phyloP scores from a whole-genome alignment of 345 rosid species.

The Eucalyptus coolabah region DNA sequence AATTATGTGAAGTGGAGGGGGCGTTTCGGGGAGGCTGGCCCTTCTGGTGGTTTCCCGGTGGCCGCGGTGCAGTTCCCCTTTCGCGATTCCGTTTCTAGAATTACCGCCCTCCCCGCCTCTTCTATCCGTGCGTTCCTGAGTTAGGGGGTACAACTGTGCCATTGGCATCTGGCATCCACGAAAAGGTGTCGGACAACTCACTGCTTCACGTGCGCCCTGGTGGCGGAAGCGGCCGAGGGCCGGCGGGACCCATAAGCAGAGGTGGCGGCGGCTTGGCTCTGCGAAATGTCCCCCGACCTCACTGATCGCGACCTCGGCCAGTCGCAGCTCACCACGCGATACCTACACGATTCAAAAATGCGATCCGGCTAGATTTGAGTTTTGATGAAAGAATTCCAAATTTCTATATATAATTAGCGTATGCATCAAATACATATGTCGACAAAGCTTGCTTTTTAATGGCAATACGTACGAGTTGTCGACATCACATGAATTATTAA shows the following conservation, averaged over 20 bases:
- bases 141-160: constrained; percentile 3
- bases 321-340: neutral
- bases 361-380: fast-evolving
- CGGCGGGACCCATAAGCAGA: neutral
- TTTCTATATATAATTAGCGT: neutral
- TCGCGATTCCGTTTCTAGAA: neutral
- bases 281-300: neutral
- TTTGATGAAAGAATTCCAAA: neutral
- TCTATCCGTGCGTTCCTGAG: neutral
- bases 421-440: neutral
- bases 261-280: neutral
- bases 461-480: neutral
- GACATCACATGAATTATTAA: neutral
- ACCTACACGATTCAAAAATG: no score
- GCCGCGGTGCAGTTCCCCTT: neutral
- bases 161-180: neutral
- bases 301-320: neutral
- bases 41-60: neutral
- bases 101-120: neutral
- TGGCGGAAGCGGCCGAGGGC: neutral
- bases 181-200: constrained; percentile 1
- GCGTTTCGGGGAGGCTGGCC: neutral
- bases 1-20: neutral
- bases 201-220: neutral
- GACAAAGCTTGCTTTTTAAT: neutral